Evolutionary conservation across 305 asterid genomes (phyloP).

Genomic region (Coffea humblotiana): DNA sequence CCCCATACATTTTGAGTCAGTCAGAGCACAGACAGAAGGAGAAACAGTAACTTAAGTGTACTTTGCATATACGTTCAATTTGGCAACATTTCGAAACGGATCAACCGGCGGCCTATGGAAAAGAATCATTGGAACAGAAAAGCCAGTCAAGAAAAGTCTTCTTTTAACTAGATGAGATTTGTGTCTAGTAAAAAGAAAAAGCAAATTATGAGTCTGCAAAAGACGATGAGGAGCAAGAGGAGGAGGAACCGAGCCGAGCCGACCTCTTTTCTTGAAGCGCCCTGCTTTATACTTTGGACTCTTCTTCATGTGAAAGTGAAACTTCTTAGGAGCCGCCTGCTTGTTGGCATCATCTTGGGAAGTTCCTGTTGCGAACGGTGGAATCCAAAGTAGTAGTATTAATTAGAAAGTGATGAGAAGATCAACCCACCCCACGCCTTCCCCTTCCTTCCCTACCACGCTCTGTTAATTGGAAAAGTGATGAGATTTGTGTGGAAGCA

Average conservation of each 20-base stretch:
- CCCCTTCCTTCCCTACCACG: background rate
- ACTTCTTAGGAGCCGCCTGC: slow-evolving; percentile 32
- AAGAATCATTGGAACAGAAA: no score
- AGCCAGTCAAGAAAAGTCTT: no score
- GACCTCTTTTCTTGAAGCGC: slow-evolving; percentile 55
- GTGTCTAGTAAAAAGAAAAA: background rate
- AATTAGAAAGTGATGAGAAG: background rate
- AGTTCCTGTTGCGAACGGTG: slow-evolving; percentile 24
- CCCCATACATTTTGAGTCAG: background rate
- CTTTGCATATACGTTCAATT: background rate
- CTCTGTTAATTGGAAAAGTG: no score
- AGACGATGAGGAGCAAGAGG: background rate
- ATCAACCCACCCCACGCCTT: slow-evolving; percentile 11
- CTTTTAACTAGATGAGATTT: no score
- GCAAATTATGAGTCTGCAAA: background rate
- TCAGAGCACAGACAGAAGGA: background rate
- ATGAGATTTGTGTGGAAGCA: background rate
- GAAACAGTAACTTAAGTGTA: no score
- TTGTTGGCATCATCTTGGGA: slow-evolving; percentile 36
- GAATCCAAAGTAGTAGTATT: no score
- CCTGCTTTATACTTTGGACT: slow-evolving; percentile 51
- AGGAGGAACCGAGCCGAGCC: background rate
- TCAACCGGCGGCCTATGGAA: background rate
- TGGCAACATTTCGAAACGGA: background rate
- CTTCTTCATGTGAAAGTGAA: slow-evolving; percentile 73